Conservation (phyloP, 169 alveolate genomes). For the Plasmodium blacklocki region DNA sequence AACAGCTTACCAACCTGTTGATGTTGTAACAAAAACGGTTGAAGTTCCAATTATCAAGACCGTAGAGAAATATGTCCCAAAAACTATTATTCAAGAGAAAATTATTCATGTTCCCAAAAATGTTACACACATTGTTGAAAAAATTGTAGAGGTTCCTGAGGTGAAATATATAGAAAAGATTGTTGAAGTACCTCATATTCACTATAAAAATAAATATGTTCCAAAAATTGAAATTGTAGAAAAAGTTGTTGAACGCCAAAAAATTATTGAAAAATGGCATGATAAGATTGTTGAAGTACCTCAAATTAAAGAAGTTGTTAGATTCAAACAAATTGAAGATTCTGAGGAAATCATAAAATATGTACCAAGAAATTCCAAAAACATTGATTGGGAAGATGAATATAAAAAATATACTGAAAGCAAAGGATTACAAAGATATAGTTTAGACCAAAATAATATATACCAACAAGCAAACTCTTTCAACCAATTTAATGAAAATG, state of each 20-base stretch:
- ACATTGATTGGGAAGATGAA: slow-evolving; percentile 89
- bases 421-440: slow-evolving; percentile 13
- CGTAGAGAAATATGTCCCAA: slow-evolving; percentile 85
- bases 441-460: slow-evolving; percentile 14
- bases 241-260: slow-evolving; percentile 88
- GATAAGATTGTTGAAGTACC: slow-evolving; percentile 90
- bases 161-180: slow-evolving; percentile 90
- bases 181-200: slow-evolving; percentile 91
- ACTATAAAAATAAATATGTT: slow-evolving; percentile 87
- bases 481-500: slow-evolving; percentile 55
- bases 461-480: slow-evolving; percentile 42
- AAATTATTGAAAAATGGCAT: slow-evolving; percentile 89
- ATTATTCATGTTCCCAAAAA: slow-evolving; percentile 90
- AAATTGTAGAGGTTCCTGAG: slow-evolving; percentile 91
- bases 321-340: slow-evolving; percentile 89
- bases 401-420: slow-evolving; percentile 53
- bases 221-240: slow-evolving; percentile 91
- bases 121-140: slow-evolving; percentile 90
- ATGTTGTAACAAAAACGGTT: slow-evolving; percentile 86
- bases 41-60: slow-evolving; percentile 87
- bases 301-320: slow-evolving; percentile 89
- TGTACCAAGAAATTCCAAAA: slow-evolving; percentile 84
- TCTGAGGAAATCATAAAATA: slow-evolving; percentile 90
- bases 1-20: slow-evolving; percentile 92
- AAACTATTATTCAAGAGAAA: slow-evolving; percentile 89